phyloP scores from a whole-genome alignment of 1,284 basidiomycete genomes.

The Ustilago hordei region DNA sequence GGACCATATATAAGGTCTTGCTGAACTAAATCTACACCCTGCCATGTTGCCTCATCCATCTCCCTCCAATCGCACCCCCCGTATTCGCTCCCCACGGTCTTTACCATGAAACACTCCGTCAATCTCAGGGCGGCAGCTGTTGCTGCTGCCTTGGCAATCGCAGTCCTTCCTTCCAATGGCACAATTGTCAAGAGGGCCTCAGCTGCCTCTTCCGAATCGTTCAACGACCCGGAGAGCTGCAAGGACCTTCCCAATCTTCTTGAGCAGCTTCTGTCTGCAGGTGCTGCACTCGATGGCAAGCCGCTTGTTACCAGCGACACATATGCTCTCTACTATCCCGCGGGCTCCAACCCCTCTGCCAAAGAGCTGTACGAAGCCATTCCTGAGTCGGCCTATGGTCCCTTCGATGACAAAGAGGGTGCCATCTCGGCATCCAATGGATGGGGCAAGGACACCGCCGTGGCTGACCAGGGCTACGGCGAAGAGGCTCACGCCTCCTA shows the following conservation, averaged over 20 bases:
- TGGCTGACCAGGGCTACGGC: constrained; percentile 46
- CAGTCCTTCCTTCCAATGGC: neutral
- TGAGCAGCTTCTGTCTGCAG: constrained; percentile 23
- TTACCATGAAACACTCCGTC: constrained; percentile 9
- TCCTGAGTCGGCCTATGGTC: constrained; percentile 18
- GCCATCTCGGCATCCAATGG: constrained; percentile 30
- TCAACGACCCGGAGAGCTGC: constrained; percentile 20
- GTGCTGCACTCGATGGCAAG: constrained; percentile 2
- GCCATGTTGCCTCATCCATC: neutral
- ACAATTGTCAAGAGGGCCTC: constrained; percentile 7
- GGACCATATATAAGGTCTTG: neutral
- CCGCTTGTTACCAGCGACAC: constrained; percentile 12
- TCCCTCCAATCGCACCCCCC: neutral
- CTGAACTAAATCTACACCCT: neutral
- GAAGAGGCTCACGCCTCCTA: constrained; percentile 8
- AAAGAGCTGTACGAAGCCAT: constrained; percentile 33
- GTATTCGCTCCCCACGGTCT: neutral
- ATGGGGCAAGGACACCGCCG: constrained; percentile 27
- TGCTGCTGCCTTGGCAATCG: constrained; percentile 1
- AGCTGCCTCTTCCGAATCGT: neutral
- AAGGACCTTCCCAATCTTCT: constrained; percentile 23
- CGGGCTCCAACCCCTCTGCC: constrained; percentile 38
- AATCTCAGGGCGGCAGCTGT: neutral
- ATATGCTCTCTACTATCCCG: constrained; percentile 25
- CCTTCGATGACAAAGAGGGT: constrained; percentile 29